Percentiles rank a stretch among this genome's conserved stretches.
Conservation (phyloP, 2,329 filamentous ascomycete genomes). For the Monosporascus sp. region DNA sequence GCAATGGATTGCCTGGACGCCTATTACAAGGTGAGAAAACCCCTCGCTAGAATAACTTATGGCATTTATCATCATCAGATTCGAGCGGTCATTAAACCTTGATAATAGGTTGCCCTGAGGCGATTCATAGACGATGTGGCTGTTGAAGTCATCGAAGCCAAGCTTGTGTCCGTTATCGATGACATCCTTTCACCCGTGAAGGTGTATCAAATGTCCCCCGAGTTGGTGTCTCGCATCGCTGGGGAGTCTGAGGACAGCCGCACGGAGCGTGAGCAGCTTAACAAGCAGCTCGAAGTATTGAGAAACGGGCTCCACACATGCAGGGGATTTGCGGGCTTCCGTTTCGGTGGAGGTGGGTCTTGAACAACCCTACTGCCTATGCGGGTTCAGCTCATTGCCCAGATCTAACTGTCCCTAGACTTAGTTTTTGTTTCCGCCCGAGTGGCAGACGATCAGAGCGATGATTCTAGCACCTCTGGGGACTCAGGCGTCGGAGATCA, state of each 20-base stretch:
- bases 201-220: conserved; percentile 30
- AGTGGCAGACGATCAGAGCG: too few relatives aligned
- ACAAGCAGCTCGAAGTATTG: conserved; percentile 32
- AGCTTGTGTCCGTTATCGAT: conserved; percentile 29
- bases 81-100: background rate
- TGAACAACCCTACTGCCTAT: too few relatives aligned
- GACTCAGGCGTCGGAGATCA: too few relatives aligned
- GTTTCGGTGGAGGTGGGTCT: too few relatives aligned
- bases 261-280: conserved; percentile 29
- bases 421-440: too few relatives aligned
- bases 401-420: too few relatives aligned
- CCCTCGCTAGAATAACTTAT: background rate
- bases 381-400: too few relatives aligned
- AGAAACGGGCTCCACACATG: conserved; percentile 30
- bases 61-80: background rate
- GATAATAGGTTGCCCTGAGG: conserved; percentile 35
- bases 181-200: conserved; percentile 34
- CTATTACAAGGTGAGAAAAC: conserved; percentile 2
- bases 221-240: conserved; percentile 31
- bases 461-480: too few relatives aligned
- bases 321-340: conserved; percentile 24
- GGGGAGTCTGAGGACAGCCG: conserved; percentile 35
- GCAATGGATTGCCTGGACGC: too few relatives aligned
- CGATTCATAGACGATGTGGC: conserved; percentile 38
- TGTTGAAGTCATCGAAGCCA: conserved; percentile 35